Percentiles rank a stretch among this genome's conserved stretches.
Evolutionary conservation across 352 stramenopile genomes (phyloP).

Genomic region (Pythium chondricola): DNA sequence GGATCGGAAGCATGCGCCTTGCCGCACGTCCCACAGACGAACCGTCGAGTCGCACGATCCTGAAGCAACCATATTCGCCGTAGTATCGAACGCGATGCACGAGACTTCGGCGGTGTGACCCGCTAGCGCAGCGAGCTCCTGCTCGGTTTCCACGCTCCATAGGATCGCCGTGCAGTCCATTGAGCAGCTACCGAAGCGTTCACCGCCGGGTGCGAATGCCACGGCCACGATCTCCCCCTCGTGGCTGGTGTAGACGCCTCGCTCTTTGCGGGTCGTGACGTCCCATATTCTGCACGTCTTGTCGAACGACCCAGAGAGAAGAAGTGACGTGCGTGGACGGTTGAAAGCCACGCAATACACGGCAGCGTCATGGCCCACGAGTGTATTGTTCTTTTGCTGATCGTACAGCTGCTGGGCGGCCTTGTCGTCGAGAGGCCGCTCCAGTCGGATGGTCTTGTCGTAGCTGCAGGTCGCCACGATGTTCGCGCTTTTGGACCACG

Average conservation of each 20-base stretch:
- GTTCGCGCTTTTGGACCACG: slow-evolving; percentile 53
- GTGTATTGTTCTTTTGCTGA: slow-evolving; percentile 17
- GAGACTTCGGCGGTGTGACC: slow-evolving; percentile 66
- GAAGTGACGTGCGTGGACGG: slow-evolving; percentile 32
- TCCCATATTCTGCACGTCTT: slow-evolving; percentile 76
- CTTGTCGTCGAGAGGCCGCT: slow-evolving; percentile 27
- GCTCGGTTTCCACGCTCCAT: slow-evolving; percentile 56
- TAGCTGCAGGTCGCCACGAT: slow-evolving; percentile 68
- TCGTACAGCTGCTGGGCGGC: slow-evolving; percentile 16
- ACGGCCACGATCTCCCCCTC: slow-evolving; percentile 50
- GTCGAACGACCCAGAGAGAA: slow-evolving; percentile 74
- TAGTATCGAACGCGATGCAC: slow-evolving; percentile 51
- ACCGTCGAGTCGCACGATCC: slow-evolving; percentile 65
- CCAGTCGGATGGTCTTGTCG: slow-evolving; percentile 63
- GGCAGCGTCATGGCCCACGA: slow-evolving; percentile 54
- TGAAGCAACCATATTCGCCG: slow-evolving; percentile 38
- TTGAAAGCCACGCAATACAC: slow-evolving; percentile 70
- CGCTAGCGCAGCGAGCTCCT: slow-evolving; percentile 29
- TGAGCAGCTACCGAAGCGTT: slow-evolving; percentile 58
- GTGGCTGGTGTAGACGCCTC: slow-evolving; percentile 50
- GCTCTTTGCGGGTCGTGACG: slow-evolving; percentile 18
- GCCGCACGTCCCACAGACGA: slow-evolving; percentile 64
- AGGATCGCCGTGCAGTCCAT: slow-evolving; percentile 65
- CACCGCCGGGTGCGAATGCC: slow-evolving; percentile 29
- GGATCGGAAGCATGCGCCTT: slow-evolving; percentile 63